These are phyloP conservation scores for Pseudogymnoascus sp. DNA, from an alignment of 2,329 filamentous ascomycete genomes.

Conservation along the genomic window DNA sequence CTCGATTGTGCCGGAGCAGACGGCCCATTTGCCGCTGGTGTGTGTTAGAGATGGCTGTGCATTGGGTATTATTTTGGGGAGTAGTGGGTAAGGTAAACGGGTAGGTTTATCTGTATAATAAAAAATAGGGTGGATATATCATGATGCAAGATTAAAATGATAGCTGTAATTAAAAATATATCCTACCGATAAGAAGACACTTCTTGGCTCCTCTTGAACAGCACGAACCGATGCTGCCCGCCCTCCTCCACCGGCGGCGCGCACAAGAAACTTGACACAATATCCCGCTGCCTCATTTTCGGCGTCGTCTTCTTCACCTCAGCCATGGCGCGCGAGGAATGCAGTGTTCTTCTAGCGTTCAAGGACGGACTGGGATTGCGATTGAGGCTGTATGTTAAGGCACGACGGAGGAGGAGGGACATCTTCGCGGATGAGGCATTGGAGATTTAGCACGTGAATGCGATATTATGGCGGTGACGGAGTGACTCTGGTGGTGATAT, in stretches of 20 bases:
- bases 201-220: constrained; percentile 55
- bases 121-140: constrained; percentile 1
- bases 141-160: background rate
- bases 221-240: constrained; percentile 43
- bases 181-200: constrained; percentile 54
- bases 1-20: constrained; percentile 57
- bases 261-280: constrained; percentile 41
- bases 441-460: background rate
- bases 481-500: background rate
- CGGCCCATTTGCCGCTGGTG: constrained; percentile 48
- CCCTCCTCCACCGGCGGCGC: constrained; percentile 19
- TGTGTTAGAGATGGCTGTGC: constrained; percentile 15
- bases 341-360: background rate
- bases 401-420: background rate
- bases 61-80: background rate
- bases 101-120: background rate
- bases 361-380: background rate
- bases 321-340: background rate
- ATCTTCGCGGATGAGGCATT: constrained; percentile 1
- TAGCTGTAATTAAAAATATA: background rate
- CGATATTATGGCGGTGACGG: background rate
- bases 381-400: background rate
- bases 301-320: background rate
- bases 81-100: background rate
- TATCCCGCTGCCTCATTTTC: constrained; percentile 23